A percentile compares a stretch with the other conserved stretches of the same genome.
phyloP scores from a whole-genome alignment of 768 basidiomycete genomes.

The Tylopilus plumbeoviolaceoides region DNA sequence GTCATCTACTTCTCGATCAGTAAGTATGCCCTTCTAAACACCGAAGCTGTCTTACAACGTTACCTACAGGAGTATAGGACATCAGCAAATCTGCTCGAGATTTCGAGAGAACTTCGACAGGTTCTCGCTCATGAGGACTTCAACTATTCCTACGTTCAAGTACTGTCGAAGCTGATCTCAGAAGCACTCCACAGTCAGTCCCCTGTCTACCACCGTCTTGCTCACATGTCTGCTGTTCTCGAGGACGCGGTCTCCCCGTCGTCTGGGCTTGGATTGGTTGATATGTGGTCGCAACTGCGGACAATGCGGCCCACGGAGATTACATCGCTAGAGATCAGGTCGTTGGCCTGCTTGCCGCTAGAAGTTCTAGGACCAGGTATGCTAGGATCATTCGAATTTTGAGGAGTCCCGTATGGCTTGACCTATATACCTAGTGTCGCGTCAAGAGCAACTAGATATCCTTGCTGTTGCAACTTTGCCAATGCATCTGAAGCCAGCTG shows the following conservation, averaged over 20 bases:
- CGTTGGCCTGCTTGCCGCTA: constrained; percentile 8
- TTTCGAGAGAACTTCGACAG: constrained; percentile 41
- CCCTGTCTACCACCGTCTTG: constrained; percentile 32
- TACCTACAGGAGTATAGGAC: constrained; percentile 32
- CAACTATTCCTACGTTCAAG: constrained; percentile 66
- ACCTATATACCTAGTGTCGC: constrained; percentile 17
- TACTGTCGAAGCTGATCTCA: constrained; percentile 52
- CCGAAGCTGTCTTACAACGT: background rate
- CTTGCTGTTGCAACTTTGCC: constrained; percentile 25
- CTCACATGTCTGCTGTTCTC: constrained; percentile 36
- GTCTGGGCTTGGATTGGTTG: constrained; percentile 66
- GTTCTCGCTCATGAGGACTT: constrained; percentile 38
- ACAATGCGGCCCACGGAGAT: constrained; percentile 12
- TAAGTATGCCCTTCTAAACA: constrained; percentile 18
- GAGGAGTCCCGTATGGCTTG: background rate
- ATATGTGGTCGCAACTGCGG: constrained; percentile 62
- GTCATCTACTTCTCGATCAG: constrained; percentile 8
- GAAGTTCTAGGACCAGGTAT: constrained; percentile 10
- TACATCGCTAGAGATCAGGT: constrained; percentile 17
- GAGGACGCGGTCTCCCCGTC: constrained; percentile 50
- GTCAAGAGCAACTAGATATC: constrained; percentile 22
- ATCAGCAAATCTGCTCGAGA: constrained; percentile 35
- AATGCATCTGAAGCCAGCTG: constrained; percentile 4
- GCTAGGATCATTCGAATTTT: background rate
- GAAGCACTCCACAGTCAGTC: constrained; percentile 37